A percentile compares a stretch with the other conserved stretches of the same genome.
These are phyloP conservation scores for Escallonia herrerae DNA, from an alignment of 129 eudicot genomes.

Conservation along the genomic window DNA sequence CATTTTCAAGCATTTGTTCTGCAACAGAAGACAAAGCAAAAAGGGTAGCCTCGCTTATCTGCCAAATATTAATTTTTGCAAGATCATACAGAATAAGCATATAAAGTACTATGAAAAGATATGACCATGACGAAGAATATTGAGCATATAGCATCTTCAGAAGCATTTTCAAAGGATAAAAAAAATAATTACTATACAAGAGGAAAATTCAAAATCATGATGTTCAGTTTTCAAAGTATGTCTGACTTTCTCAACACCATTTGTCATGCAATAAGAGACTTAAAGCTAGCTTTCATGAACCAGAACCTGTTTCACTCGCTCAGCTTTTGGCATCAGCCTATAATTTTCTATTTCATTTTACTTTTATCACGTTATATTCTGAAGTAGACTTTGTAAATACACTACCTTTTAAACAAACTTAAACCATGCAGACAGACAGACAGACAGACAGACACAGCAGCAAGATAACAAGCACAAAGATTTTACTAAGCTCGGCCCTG, in stretches of 20 bases:
- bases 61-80: conserved; percentile 24
- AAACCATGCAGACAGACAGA: too few relatives aligned
- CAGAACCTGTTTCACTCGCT: not conserved
- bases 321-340: not conserved
- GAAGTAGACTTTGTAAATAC: not conserved
- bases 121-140: too few relatives aligned
- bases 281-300: too few relatives aligned
- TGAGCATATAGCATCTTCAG: too few relatives aligned
- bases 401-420: not conserved
- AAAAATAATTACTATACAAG: too few relatives aligned
- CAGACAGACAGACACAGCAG: not conserved
- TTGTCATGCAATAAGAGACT: too few relatives aligned
- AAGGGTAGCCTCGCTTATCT: conserved; percentile 92
- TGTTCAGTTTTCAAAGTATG: too few relatives aligned
- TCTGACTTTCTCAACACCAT: too few relatives aligned
- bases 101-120: too few relatives aligned
- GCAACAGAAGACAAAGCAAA: conserved; percentile 81
- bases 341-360: not conserved
- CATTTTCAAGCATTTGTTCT: conserved; percentile 71
- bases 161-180: too few relatives aligned
- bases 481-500: not conserved
- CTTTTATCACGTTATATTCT: not conserved
- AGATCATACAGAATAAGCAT: not conserved
- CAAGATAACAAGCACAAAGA: not conserved
- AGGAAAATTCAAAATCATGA: too few relatives aligned